Percentiles rank a stretch among this genome's conserved stretches.
phyloP scores from a whole-genome alignment of 768 basidiomycete species.

The Tulasnella sp. region DNA sequence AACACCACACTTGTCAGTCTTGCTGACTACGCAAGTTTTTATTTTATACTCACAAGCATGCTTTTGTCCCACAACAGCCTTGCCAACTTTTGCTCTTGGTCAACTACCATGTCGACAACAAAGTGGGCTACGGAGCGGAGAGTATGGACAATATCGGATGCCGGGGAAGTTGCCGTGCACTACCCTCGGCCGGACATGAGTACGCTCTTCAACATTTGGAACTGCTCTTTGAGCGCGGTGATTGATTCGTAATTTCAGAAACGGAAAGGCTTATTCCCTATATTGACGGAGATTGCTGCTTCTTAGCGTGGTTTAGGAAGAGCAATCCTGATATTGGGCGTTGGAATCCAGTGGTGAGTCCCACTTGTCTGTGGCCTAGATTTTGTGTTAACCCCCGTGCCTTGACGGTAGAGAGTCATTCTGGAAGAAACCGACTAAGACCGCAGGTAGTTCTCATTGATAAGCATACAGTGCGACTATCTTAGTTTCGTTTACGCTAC shows the following conservation, averaged over 20 bases:
- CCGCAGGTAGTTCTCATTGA: too few relatives aligned
- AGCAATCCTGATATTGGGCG: not conserved
- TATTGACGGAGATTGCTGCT: not conserved
- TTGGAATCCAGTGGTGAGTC: not conserved
- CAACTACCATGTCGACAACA: not conserved
- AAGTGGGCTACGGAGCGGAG: not conserved
- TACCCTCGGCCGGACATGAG: not conserved
- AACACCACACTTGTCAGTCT: not conserved
- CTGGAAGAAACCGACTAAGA: not conserved
- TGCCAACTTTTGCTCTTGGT: conserved; percentile 13
- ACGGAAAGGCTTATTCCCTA: not conserved
- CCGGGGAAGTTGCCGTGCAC: not conserved
- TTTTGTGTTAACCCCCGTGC: not conserved
- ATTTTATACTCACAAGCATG: not conserved
- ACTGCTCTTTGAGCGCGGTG: not conserved
- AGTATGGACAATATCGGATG: not conserved
- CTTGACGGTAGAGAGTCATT: not conserved
- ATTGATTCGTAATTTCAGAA: not conserved
- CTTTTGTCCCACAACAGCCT: not conserved
- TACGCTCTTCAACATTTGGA: not conserved
- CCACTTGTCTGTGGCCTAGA: not conserved
- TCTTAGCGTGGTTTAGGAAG: not conserved
- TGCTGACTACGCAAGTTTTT: not conserved
- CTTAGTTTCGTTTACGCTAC: too few relatives aligned
- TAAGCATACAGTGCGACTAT: too few relatives aligned